A percentile compares a stretch with the other conserved stretches of the same genome.
These are phyloP conservation scores for Trypanosoma lewisi DNA, from an alignment of 208 protist genomes.

Conservation along the genomic window DNA sequence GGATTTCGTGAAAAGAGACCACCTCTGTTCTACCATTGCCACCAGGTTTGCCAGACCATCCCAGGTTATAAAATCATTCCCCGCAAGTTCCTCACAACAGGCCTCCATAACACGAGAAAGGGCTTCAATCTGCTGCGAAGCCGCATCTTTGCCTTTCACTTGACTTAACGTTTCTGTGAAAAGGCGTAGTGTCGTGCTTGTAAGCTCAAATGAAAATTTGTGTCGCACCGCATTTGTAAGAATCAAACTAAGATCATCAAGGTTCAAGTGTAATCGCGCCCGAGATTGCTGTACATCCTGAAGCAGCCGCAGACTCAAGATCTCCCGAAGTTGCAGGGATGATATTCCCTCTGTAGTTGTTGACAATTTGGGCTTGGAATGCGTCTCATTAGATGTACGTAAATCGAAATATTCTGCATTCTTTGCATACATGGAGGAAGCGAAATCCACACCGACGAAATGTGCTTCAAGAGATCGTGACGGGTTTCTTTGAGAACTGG, in stretches of 20 bases:
- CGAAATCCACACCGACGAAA: slow-evolving; percentile 28
- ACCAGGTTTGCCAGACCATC: slow-evolving; percentile 44
- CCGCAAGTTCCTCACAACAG: slow-evolving; percentile 39
- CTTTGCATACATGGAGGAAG: background rate
- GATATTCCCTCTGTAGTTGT: background rate
- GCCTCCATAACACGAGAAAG: slow-evolving; percentile 68
- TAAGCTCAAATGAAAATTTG: slow-evolving; percentile 37
- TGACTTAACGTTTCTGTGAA: slow-evolving; percentile 3
- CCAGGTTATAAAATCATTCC: slow-evolving; percentile 21
- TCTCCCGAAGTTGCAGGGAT: slow-evolving; percentile 16
- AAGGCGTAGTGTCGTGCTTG: slow-evolving; percentile 11
- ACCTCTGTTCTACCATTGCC: slow-evolving; percentile 39
- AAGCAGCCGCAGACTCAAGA: slow-evolving; percentile 29
- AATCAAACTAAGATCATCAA: slow-evolving; percentile 60
- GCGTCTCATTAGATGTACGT: background rate
- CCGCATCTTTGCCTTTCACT: slow-evolving; percentile 9
- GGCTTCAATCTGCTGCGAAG: slow-evolving; percentile 23
- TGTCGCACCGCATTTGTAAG: slow-evolving; percentile 69
- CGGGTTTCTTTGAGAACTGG: slow-evolving; percentile 58
- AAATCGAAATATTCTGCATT: background rate
- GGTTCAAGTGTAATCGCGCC: slow-evolving; percentile 18
- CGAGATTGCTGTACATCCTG: slow-evolving; percentile 6
- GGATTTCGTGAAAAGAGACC: slow-evolving; percentile 30
- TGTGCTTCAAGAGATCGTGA: slow-evolving; percentile 66
- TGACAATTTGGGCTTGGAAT: background rate